Base-by-base conservation (phyloP, 2,329 filamentous ascomycete species). In the Verticillium dahliae region DNA sequence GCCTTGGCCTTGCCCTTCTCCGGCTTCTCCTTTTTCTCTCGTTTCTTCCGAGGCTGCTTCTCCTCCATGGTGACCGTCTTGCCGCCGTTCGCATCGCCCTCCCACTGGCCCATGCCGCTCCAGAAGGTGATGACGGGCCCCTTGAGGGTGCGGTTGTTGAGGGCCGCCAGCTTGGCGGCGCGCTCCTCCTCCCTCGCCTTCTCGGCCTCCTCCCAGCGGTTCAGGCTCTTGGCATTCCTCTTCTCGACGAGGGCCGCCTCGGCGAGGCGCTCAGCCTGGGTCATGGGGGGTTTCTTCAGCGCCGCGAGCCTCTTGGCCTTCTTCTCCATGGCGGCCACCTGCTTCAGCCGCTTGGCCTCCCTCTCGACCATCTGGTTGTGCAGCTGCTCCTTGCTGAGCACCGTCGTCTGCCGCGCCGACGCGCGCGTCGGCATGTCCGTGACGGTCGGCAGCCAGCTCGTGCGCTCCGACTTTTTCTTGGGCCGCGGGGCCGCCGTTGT, bases 191-290 rank as follows among this genome's bases (percentile, higher is more conserved):
- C 90, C 62, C 94, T 87, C 72, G 90, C 87, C 75, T 92, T 92
- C 76, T 99, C 95, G 6, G 92, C 91, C 73, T 92, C 90, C 74
- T 98, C 93, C 93, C 94, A 98, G 61, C 91, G 84, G 71, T 94
- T 97, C 70, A 97, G 78, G 74, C 90, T 98, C 81, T 91, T 96
- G 67, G 89, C 85, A 74, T 99, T 97, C 69, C 88, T 82, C 74
- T 90, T 89, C 75, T 98, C 95, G 6, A 96, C 88, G 59, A 88
- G 78, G 18, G 89, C 91, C 1, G 93, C 93, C 74, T 96, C 91
- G 34, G 86, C 88, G 34, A 97, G 81, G 41, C 92, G 85, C 72
- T 98, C 89, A 55, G 86, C 91, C 74, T 97, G 94, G 6, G 92
- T 96, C 85, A 96, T 87, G 34, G 89, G 84, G 62, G 89, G 90